A percentile compares a stretch with the other conserved stretches of the same genome.
Evolutionary conservation across 139 green algal genomes (phyloP).

Genomic region (Chloropicon primus): DNA sequence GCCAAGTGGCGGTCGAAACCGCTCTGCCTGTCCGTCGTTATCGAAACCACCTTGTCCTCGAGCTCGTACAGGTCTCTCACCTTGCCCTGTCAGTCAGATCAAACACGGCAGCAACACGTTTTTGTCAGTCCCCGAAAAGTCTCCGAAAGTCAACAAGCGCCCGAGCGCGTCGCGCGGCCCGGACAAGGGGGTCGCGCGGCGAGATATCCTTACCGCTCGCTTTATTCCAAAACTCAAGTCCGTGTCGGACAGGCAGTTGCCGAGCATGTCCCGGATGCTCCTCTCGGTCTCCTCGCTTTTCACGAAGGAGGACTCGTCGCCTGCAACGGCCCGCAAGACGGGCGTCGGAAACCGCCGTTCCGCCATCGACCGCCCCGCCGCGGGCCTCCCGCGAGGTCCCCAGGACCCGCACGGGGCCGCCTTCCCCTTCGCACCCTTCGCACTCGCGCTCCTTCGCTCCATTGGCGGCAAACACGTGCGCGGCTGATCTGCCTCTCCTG

Average conservation of each 20-base stretch:
- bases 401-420: too few species aligned
- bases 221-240: constrained; percentile 14
- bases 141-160: background rate
- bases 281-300: background rate
- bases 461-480: too few species aligned
- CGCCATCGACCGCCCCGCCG: too few species aligned
- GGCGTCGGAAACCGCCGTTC: too few species aligned
- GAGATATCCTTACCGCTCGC: background rate
- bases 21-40: constrained; percentile 90
- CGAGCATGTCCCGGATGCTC: constrained; percentile 7
- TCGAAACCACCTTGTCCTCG: constrained; percentile 74
- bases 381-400: too few species aligned
- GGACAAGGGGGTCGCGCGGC: background rate
- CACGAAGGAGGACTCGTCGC: background rate
- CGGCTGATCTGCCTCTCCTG: too few species aligned
- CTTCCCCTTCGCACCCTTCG: too few species aligned
- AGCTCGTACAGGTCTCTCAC: constrained; percentile 49
- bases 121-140: background rate
- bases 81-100: background rate
- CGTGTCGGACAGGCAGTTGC: constrained; percentile 36
- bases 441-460: too few species aligned
- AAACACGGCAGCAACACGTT: background rate
- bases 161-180: constrained; percentile 11
- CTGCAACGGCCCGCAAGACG: too few species aligned
- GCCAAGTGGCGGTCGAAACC: constrained; percentile 82